Evolutionary conservation across 1,139 yeast species (phyloP), one percentile per base, ranked within the genome.

Genomic region (Saccharomycopsis crataegensis): DNA sequence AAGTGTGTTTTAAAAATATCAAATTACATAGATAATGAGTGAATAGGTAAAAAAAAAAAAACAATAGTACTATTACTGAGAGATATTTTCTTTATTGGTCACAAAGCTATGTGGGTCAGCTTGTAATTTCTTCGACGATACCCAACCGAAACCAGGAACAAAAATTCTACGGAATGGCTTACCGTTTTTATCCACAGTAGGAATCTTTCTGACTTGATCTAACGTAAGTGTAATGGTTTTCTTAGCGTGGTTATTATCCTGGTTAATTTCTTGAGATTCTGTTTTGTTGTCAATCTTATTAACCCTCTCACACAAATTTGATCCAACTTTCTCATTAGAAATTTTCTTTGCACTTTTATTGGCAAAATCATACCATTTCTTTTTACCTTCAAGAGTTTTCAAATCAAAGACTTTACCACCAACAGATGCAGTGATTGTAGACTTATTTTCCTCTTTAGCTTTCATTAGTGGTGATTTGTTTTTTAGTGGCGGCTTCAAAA

Each of bases 131-230:
- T 66, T 67, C 1, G 69, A 61, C 1, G 77, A 67, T 28, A 76
- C 69, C 85, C 85, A 80, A 0, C 84, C 84, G 48, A 78, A 64
- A 2, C 75, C 75, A 1, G 81, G 82, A 31, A 79, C 66, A 58
- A 75, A 77, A 6, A 79, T 62, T 38, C 84, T 64, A 45, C 78
- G 70, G 56, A 72, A 74, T 3, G 63, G 68, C 44, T 66, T 68
- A 0, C 76, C 76, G 31, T 66, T 65, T 36, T 63, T 62, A 53
- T 69, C 73, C 11, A 49, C 52, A 42, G 55, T 47, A 41, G 60
- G 67, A 52, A 62, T 62, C 62, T 59, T 57, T 46, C 60, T 62
- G 47, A 57, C 65, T 36, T 62, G 66, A 9, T 63, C 62, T 22
- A 61, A 41, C 12, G 61, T 8, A 40, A 14, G n/a, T 3, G 40